These are phyloP conservation scores for Abortiporus biennis DNA, from an alignment of 1,284 basidiomycete species.

Conservation along the genomic window DNA sequence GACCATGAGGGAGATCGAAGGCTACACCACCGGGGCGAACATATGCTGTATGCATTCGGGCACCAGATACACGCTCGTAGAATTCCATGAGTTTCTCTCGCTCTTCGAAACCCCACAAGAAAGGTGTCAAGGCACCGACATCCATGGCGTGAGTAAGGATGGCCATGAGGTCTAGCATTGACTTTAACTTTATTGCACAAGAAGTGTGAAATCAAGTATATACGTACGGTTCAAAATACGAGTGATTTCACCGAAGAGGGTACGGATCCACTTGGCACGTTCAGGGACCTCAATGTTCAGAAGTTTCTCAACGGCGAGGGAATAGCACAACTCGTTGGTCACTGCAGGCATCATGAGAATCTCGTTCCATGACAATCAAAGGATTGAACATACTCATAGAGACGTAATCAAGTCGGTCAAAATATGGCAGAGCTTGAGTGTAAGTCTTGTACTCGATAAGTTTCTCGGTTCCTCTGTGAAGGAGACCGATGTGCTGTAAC, in stretches of 20 bases:
- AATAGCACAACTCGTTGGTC: slow-evolving; percentile 97
- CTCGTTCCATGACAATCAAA: background rate
- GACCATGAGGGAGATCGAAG: slow-evolving; percentile 93
- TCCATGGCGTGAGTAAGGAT: slow-evolving; percentile 95
- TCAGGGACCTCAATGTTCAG: slow-evolving; percentile 99
- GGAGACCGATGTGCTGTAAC: slow-evolving; percentile 84
- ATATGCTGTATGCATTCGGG: slow-evolving; percentile 96
- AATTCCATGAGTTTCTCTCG: slow-evolving; percentile 99
- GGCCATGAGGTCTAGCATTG: slow-evolving; percentile 89
- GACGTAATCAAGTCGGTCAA: slow-evolving; percentile 98
- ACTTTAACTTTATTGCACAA: background rate
- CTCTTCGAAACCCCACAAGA: slow-evolving; percentile 99
- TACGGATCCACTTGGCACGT: slow-evolving; percentile 98
- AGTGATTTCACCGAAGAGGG: slow-evolving; percentile 95
- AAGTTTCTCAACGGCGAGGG: slow-evolving; percentile 95
- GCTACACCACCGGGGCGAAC: slow-evolving; percentile 97
- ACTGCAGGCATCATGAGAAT: slow-evolving; percentile 37
- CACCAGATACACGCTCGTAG: slow-evolving; percentile 98
- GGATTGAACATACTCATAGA: slow-evolving; percentile 80
- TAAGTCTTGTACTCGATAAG: slow-evolving; percentile 99
- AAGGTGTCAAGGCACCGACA: slow-evolving; percentile 96
- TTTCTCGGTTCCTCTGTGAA: slow-evolving; percentile 98
- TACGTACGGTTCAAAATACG: slow-evolving; percentile 86
- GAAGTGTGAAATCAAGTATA: background rate
- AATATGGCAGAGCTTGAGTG: slow-evolving; percentile 97